Base-by-base conservation (phyloP, 1,284 basidiomycete species). In the Marasmius oreades region DNA sequence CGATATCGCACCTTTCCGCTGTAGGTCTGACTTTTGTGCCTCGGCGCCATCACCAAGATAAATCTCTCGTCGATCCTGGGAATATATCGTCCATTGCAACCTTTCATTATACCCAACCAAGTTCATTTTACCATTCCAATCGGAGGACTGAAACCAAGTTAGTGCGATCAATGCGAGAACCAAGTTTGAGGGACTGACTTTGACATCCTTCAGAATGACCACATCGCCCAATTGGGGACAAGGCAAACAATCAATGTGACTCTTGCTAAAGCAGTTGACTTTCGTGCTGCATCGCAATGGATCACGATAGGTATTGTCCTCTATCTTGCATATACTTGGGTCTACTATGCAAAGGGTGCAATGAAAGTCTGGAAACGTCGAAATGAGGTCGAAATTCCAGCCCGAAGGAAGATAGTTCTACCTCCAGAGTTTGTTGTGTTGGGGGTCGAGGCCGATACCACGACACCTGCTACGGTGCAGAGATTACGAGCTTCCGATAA, bases 221-320 rank as follows among this genome's bases (percentile, higher is more conserved):
- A 82, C 63, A 56, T 83, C 77, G 2, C 79, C 78, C 5, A 59
- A 51, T 3, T 68, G 66, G 8, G 77, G 71, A 45, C 69, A 66
- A 0, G 85, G 85, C 2, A 88, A 63, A 75, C 77, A 80, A 52
- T 77, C 70, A 18, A 61, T n/a, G 53, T 77, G 61, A 45, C 67
- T 69, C 59, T 74, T 75, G 8, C 76, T 74, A 62, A 88, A 88
- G 56, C 76, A 77, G 37, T 78, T 84, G 12, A 86, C 66, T 51
- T 56, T 70, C 22, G 80, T 69, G 1, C 73, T 42, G 67, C 61
- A 23, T 43, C 56, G 8, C 36, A 24, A 12, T 53, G 52, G 4
- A 62, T 43, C 11, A 2, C 45, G 42, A 46, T 59, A 51, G 5
- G 52, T 44, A 34, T 47, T 53, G 37, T 60, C 62, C 4, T 67